These are phyloP conservation scores for Picochlorum sp. DNA, from an alignment of 139 green algal species.

Conservation along the genomic window DNA sequence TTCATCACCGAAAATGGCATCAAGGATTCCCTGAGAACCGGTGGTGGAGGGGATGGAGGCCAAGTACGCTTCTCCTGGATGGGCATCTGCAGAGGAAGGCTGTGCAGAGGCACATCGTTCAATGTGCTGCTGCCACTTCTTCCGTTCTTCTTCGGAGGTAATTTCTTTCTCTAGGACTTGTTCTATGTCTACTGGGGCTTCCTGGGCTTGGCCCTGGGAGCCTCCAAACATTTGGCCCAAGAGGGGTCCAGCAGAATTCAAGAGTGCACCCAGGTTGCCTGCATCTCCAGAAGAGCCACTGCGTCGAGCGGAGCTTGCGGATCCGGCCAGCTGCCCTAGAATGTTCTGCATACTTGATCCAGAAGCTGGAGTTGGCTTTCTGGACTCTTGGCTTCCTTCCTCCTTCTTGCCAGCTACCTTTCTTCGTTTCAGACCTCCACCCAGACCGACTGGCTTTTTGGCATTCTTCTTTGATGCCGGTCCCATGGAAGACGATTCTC, in stretches of 20 bases:
- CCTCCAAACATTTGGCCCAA: not conserved
- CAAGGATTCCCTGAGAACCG: too few relatives aligned
- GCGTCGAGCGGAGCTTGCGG: not conserved
- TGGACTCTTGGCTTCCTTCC: not conserved
- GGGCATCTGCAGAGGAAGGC: too few relatives aligned
- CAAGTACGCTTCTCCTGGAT: too few relatives aligned
- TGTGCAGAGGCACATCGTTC: too few relatives aligned
- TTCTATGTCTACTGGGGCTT: too few relatives aligned
- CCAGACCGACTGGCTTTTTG: not conserved
- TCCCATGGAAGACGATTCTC: conserved; percentile 1
- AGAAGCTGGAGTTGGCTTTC: not conserved
- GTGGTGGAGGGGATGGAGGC: too few relatives aligned
- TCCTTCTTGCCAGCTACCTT: not conserved
- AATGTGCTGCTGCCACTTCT: too few relatives aligned
- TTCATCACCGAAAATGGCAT: too few relatives aligned
- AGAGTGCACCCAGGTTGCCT: not conserved
- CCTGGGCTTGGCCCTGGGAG: not conserved
- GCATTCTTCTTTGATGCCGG: not conserved
- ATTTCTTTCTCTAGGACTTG: too few relatives aligned
- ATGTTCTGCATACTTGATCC: not conserved
- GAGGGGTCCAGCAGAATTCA: conserved; percentile 5
- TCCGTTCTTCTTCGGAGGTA: too few relatives aligned
- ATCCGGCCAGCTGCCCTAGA: not conserved
- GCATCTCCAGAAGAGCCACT: not conserved
- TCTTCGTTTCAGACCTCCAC: not conserved